Percentiles rank a stretch among this genome's conserved stretches.
These are phyloP conservation scores for Phytophthora pluvialis DNA, from an alignment of 352 stramenopile species.

Conservation along the genomic window DNA sequence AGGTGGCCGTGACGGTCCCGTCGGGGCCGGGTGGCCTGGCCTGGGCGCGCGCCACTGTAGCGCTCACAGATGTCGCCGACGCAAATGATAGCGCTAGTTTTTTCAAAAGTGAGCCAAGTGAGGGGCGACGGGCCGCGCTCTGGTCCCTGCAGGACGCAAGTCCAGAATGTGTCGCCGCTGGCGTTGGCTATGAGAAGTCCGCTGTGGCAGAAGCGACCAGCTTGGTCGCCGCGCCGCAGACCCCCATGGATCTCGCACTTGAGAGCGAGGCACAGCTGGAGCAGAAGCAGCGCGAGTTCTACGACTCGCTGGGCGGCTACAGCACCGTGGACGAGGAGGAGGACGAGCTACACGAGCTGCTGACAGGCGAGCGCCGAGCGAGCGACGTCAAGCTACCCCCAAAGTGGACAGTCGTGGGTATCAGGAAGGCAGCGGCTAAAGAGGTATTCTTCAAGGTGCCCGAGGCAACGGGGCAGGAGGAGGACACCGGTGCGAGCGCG, in stretches of 20 bases:
- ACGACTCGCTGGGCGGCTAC: conserved; percentile 50
- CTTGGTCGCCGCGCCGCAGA: conserved; percentile 5
- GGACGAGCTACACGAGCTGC: conserved; percentile 39
- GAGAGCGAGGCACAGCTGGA: conserved; percentile 35
- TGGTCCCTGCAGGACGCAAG: conserved; percentile 21
- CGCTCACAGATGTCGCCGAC: conserved; percentile 20
- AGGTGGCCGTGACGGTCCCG: conserved; percentile 4
- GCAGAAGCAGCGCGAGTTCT: conserved; percentile 44
- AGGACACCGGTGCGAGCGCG: not conserved
- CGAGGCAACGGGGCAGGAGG: conserved; percentile 13
- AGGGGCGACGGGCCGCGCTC: no score
- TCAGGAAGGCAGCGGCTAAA: conserved; percentile 23
- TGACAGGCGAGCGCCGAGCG: conserved; percentile 10
- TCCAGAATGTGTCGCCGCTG: conserved; percentile 27
- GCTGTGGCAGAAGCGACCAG: conserved; percentile 13
- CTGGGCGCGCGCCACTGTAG: conserved; percentile 28
- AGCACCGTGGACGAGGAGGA: conserved; percentile 55
- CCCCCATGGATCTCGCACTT: conserved; percentile 23
- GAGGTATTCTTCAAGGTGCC: conserved; percentile 17
- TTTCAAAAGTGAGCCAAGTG: conserved; percentile 34
- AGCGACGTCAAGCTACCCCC: conserved; percentile 27
- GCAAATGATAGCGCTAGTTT: conserved; percentile 22
- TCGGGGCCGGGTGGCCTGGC: conserved; percentile 5
- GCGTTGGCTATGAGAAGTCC: conserved; percentile 1
- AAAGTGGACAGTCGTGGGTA: conserved; percentile 23